phyloP scores from a whole-genome alignment of 2,329 filamentous ascomycete genomes.

The Pseudocercospora pini-densiflorae region DNA sequence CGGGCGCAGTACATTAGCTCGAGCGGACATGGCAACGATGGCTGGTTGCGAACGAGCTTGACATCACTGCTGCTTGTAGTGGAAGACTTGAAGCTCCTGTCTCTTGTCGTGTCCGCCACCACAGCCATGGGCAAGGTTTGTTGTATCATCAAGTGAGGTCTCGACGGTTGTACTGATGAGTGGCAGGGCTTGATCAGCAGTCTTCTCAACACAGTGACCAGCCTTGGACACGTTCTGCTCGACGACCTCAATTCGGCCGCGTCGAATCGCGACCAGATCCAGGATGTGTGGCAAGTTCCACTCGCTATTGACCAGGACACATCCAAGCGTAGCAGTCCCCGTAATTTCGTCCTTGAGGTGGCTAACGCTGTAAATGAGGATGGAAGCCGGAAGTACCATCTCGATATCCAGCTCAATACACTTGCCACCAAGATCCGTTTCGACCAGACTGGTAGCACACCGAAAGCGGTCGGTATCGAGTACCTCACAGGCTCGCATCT shows the following conservation, averaged over 20 bases:
- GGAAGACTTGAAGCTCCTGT: slow-evolving; percentile 59
- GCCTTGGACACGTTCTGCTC: slow-evolving; percentile 27
- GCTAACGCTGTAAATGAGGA: slow-evolving; percentile 55
- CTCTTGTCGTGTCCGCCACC: slow-evolving; percentile 56
- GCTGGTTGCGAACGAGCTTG: slow-evolving; percentile 61
- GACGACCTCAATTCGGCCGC: slow-evolving; percentile 51
- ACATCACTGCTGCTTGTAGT: slow-evolving; percentile 58
- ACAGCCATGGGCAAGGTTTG: slow-evolving; percentile 58
- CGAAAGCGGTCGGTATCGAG: slow-evolving; percentile 53
- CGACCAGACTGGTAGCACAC: slow-evolving; percentile 61
- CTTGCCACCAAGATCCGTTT: slow-evolving; percentile 70
- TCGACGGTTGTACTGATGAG: slow-evolving; percentile 42
- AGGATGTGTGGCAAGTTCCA: slow-evolving; percentile 63
- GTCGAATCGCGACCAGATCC: slow-evolving; percentile 50
- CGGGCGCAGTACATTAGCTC: slow-evolving; percentile 54
- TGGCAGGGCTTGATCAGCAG: slow-evolving; percentile 33
- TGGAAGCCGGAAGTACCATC: slow-evolving; percentile 59
- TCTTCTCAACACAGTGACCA: slow-evolving; percentile 32
- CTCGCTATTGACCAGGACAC: slow-evolving; percentile 38
- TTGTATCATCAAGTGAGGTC: slow-evolving; percentile 39
- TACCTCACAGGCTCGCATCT: slow-evolving; percentile 46
- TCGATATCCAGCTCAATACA: slow-evolving; percentile 64
- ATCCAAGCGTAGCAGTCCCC: slow-evolving; percentile 54
- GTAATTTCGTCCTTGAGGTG: slow-evolving; percentile 60
- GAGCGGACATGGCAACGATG: slow-evolving; percentile 60